A percentile compares a stretch with the other conserved stretches of the same genome.
Conservation (phyloP, 345 rosid species). For the Alliaria petiolata region DNA sequence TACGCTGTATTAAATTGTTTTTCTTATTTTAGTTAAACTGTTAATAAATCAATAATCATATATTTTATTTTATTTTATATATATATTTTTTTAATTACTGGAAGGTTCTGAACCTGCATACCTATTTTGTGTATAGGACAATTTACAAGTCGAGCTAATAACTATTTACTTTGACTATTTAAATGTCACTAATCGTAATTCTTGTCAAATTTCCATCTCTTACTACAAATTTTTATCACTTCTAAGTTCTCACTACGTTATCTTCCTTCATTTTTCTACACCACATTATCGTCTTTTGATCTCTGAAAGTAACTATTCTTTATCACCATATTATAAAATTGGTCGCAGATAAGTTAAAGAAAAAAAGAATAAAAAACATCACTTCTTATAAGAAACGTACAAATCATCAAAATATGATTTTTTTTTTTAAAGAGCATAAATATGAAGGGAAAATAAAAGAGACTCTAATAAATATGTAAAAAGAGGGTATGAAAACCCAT, state of each 20-base stretch:
- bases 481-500: background rate
- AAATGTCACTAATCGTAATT: too few relatives aligned
- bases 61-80: background rate
- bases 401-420: background rate
- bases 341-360: background rate
- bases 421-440: background rate
- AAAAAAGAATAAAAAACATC: background rate
- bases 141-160: too few relatives aligned
- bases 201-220: too few relatives aligned
- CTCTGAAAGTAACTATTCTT: background rate
- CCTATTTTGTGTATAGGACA: too few relatives aligned
- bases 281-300: background rate
- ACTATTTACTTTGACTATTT: too few relatives aligned
- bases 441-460: too few relatives aligned
- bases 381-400: background rate
- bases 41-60: too few relatives aligned
- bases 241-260: background rate
- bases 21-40: too few relatives aligned
- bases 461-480: background rate
- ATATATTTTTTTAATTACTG: background rate
- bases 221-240: too few relatives aligned
- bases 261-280: background rate
- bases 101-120: too few relatives aligned
- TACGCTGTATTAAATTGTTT: background rate
- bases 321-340: background rate